These are phyloP conservation scores for Syzygium oleosum DNA, from an alignment of 345 rosid species.

Conservation along the genomic window DNA sequence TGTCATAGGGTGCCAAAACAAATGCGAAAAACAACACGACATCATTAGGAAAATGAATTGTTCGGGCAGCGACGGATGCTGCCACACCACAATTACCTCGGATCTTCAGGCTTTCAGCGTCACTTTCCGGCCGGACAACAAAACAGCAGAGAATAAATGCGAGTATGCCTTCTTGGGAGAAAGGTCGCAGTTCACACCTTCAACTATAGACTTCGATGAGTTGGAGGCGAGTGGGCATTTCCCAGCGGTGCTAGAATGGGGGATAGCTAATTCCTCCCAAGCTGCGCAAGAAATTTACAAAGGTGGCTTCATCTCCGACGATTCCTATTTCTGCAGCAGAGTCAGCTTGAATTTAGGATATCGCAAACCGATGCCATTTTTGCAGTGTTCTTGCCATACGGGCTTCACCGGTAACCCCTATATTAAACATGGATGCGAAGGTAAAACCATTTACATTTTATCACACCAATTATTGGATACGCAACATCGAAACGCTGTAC, in stretches of 20 bases:
- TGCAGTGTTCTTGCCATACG: background rate
- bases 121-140: background rate
- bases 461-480: background rate
- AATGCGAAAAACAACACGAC: background rate
- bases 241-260: background rate
- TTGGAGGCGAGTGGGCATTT: background rate
- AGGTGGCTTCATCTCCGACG: too few relatives aligned
- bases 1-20: background rate
- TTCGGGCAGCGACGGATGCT: background rate
- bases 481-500: background rate
- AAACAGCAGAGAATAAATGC: background rate
- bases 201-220: too few relatives aligned
- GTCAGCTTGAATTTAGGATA: background rate
- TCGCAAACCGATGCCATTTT: background rate
- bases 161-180: background rate
- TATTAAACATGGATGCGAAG: background rate
- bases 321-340: too few relatives aligned
- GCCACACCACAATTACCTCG: background rate
- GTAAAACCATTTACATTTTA: background rate
- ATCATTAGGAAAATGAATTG: background rate
- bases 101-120: background rate
- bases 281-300: background rate
- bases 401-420: background rate
- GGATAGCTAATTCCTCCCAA: background rate
- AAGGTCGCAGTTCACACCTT: background rate